Conservation (phyloP, 2,329 filamentous ascomycete species). For the Penicillium thymicola region DNA sequence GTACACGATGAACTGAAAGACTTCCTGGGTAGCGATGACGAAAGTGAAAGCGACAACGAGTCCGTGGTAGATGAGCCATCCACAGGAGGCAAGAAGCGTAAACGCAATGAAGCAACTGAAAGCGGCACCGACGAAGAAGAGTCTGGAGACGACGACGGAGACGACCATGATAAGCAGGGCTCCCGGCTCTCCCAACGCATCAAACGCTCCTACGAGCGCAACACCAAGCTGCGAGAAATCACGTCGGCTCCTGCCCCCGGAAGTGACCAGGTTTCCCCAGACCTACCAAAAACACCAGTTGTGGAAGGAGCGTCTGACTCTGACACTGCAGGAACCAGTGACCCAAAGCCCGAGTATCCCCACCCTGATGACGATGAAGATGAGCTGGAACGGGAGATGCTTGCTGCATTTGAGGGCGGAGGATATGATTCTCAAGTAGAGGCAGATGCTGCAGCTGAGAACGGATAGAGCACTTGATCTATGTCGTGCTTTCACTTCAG, state of each 20-base stretch:
- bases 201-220: constrained; percentile 42
- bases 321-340: constrained; percentile 30
- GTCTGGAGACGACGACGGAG: constrained; percentile 20
- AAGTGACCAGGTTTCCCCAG: background rate
- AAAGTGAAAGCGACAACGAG: constrained; percentile 52
- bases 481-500: background rate
- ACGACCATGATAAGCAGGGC: constrained; percentile 43
- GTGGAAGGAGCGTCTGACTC: constrained; percentile 22
- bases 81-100: constrained; percentile 35
- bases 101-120: constrained; percentile 30
- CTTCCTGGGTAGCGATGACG: constrained; percentile 57
- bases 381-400: constrained; percentile 53
- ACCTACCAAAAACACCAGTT: background rate
- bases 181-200: constrained; percentile 40
- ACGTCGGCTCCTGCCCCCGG: constrained; percentile 25
- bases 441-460: constrained; percentile 34
- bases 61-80: constrained; percentile 23
- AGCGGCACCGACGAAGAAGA: constrained; percentile 24
- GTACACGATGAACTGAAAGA: constrained; percentile 72
- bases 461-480: constrained; percentile 23
- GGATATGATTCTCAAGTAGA: constrained; percentile 36
- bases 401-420: constrained; percentile 56
- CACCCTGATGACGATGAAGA: constrained; percentile 45
- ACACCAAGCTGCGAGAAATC: constrained; percentile 38
- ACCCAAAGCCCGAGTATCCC: constrained; percentile 25